Base-by-base conservation (phyloP, 2,329 filamentous ascomycete genomes). In the Zymoseptoria crescenta region DNA sequence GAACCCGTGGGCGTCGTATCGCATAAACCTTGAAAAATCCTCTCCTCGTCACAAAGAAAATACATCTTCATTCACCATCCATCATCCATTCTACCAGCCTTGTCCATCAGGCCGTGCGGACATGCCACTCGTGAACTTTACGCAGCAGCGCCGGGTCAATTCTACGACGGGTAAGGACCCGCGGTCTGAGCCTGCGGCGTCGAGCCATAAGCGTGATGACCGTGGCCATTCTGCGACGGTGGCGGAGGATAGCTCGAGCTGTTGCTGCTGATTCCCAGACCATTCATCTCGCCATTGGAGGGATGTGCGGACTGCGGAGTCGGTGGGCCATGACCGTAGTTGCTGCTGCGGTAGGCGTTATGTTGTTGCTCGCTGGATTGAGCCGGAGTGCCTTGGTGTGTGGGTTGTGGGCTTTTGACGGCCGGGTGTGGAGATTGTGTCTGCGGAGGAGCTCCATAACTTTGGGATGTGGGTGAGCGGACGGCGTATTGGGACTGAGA, bases 221-320 rank as follows among this genome's bases (percentile, higher is more conserved):
- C 54, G 45, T 67, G 64, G 8, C 64, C 66, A 20, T 63, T 59
- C 27, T 65, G 63, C 21, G 53, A 29, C 21, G 60, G 56, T 54
- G 66, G 66, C 21, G 64, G 57, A 30, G 67, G 52, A 56, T 71
- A 71, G 55, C 61, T 62, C 19, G 64, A 65, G 19, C 58, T 60
- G 52, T 56, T 63, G 54, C 63, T 66, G 57, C 64, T 67, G 59
- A 71, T 70, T 9, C 69, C 69, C 4, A 71, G 62, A 16, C 69
- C 69, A 27, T 65, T 68, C 24, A 19, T 52, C 65, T 70, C 69
- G 30, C 70, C 69, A 58, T 60, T 58, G 19, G 61, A 62, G 24
- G 60, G 55, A 51, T 67, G 63, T 4, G 62, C 59, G 1, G 68
- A 67, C 49, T 67, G 66, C n/a, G 66, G 63, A 41, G 68, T 58